Conservation (phyloP, 345 rosid genomes). For the Durio zibethinus region DNA sequence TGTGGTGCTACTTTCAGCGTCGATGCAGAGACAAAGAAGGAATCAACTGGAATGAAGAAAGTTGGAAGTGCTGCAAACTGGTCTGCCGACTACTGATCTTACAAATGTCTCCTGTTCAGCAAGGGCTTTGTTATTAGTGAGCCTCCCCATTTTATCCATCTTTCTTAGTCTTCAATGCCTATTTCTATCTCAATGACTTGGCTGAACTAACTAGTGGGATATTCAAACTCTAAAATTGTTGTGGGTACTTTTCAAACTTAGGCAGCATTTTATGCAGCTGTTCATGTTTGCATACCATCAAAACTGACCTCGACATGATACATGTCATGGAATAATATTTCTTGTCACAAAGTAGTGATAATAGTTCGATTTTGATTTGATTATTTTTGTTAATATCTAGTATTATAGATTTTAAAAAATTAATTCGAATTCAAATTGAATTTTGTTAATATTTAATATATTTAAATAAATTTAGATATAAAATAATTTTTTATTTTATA, state of each 20-base stretch:
- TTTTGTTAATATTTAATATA: too few species aligned
- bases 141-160: slow-evolving; percentile 22
- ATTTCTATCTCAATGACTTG: slow-evolving; percentile 10
- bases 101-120: background rate
- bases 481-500: too few species aligned
- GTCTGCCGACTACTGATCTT: slow-evolving; percentile 60
- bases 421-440: too few species aligned
- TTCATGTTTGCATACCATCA: slow-evolving; percentile 29
- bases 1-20: slow-evolving; percentile 79
- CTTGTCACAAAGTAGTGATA: background rate
- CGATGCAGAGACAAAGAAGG: slow-evolving; percentile 73
- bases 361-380: too few species aligned
- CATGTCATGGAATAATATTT: slow-evolving; percentile 27
- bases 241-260: background rate
- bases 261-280: slow-evolving; percentile 20
- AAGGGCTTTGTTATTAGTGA: slow-evolving; percentile 17
- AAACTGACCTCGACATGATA: slow-evolving; percentile 18
- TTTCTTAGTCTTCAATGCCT: background rate
- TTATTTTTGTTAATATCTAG: too few species aligned
- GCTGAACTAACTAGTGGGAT: background rate
- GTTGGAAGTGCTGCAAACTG: slow-evolving; percentile 90
- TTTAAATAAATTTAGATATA: too few species aligned
- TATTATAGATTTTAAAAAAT: too few species aligned
- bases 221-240: background rate
- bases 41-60: slow-evolving; percentile 66